A percentile compares a stretch with the other conserved stretches of the same genome.
phyloP scores from a whole-genome alignment of 495 filamentous ascomycete genomes.

The Echria macrotheca region DNA sequence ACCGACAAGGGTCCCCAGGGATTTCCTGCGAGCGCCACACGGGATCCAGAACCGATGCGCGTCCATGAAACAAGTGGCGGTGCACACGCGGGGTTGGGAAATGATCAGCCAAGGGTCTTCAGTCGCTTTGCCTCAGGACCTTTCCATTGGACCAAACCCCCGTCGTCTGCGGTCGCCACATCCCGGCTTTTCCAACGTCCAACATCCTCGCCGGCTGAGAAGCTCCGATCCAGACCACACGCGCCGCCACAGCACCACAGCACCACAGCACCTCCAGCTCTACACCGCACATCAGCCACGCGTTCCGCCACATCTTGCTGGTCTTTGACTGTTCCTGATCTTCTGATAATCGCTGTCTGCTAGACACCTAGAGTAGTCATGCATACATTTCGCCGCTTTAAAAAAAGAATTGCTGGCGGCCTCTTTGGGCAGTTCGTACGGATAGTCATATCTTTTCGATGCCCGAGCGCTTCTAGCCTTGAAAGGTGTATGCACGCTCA shows the following conservation, averaged over 20 bases:
- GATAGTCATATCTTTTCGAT: too few relatives aligned
- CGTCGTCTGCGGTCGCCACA: constrained; percentile 9
- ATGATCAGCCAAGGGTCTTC: constrained; percentile 21
- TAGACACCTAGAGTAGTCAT: too few relatives aligned
- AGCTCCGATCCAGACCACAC: constrained; percentile 5
- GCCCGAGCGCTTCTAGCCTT: too few relatives aligned
- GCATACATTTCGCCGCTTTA: background rate
- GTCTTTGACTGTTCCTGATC: too few relatives aligned
- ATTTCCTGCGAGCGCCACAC: too few relatives aligned
- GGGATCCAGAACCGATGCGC: constrained; percentile 7
- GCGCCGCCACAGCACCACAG: background rate
- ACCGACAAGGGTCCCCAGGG: too few relatives aligned
- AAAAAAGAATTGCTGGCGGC: too few relatives aligned
- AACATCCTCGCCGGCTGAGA: background rate
- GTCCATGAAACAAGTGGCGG: constrained; percentile 17
- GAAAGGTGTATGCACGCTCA: too few relatives aligned
- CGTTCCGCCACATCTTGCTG: too few relatives aligned
- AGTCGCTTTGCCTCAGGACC: constrained; percentile 4
- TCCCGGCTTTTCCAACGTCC: constrained; percentile 4
- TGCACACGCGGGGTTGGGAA: constrained; percentile 18
- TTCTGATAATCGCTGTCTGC: too few relatives aligned
- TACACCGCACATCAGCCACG: too few relatives aligned
- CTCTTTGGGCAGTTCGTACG: too few relatives aligned
- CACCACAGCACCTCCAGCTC: background rate
- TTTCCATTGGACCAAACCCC: constrained; percentile 11